Base-by-base conservation (phyloP, 2,329 filamentous ascomycete species). In the Spiromastix sp. region DNA sequence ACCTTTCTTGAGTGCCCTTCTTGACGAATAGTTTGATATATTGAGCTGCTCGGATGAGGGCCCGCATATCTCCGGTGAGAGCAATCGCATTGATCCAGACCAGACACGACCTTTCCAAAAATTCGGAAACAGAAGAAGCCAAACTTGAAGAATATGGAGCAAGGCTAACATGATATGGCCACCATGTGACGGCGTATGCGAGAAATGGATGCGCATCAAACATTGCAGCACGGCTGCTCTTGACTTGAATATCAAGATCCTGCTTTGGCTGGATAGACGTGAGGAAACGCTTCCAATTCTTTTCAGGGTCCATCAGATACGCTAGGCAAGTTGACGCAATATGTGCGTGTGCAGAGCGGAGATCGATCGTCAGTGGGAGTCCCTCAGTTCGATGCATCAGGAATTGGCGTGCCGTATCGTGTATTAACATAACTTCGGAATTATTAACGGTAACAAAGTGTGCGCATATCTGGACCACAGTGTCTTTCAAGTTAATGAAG, bases 71-170 rank as follows among this genome's bases (percentile, higher is more conserved):
- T 1, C 42, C 40, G 2, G 32, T 27, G 9, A 18, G 28, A 4
- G 56, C 52, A 5, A 56, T 35, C 2, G 48, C 11, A 7, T 49
- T 38, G 5, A 61, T 58, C 59, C 59, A 63, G 2, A 43, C 41
- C 1, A 61, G 37, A 11, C 56, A 47, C 30, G 34, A 43, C 5
- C 27, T 31, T n/a, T n/a, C n/a, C n/a, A n/a, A 7, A 18, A 12
- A 5, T 28, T 30, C 13, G 45, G 40, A 21, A 47, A 44, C 7
- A 17, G 22, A 6, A 35, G 21, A 5, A 45, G 26, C 16, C 26
- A 17, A 6, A 19, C 28, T 9, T 26, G 38, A 20, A 34, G 37
- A 16, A 29, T 4, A n/a, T 15, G 17, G 9, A 24, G 26, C 11
- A 31, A n/a, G 37, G 5, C 15, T 13, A 22, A 47, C 37, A 30